Conservation (phyloP, 2,329 filamentous ascomycete genomes). For the Botryotinia globosa region DNA sequence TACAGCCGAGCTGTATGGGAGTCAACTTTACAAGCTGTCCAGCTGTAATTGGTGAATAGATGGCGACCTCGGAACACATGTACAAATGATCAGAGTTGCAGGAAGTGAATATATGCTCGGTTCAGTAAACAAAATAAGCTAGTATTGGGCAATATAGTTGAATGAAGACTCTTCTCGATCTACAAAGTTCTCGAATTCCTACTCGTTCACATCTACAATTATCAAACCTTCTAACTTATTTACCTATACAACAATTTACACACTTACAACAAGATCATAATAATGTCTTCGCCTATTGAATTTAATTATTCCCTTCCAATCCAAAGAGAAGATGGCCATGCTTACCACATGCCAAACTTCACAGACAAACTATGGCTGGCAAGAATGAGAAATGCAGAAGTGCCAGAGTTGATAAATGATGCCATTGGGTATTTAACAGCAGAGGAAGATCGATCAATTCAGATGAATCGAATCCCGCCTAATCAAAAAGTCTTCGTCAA, state of each 20-base stretch:
- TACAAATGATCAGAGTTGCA: neutral
- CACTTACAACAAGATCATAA: neutral
- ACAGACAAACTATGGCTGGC: neutral
- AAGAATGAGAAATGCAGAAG: neutral
- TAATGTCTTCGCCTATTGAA: neutral
- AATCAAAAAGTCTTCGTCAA: neutral
- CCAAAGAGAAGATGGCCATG: neutral
- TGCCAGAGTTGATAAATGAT: neutral
- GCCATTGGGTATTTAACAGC: neutral
- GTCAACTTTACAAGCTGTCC: neutral
- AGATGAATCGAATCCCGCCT: neutral
- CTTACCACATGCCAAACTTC: neutral
- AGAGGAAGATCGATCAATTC: neutral
- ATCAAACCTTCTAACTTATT: neutral
- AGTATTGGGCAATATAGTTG: neutral
- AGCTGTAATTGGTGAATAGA: neutral
- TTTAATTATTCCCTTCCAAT: neutral
- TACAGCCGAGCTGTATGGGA: neutral
- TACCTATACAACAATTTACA: neutral
- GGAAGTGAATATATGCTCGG: neutral
- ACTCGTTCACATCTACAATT: neutral
- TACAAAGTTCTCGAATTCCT: neutral
- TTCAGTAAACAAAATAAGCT: neutral
- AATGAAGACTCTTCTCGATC: neutral
- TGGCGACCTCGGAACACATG: neutral